A percentile compares a stretch with the other conserved stretches of the same genome.
Evolutionary conservation across 192 early-diverging fungal species (phyloP).

Genomic region (Dimargaris xerosporica): DNA sequence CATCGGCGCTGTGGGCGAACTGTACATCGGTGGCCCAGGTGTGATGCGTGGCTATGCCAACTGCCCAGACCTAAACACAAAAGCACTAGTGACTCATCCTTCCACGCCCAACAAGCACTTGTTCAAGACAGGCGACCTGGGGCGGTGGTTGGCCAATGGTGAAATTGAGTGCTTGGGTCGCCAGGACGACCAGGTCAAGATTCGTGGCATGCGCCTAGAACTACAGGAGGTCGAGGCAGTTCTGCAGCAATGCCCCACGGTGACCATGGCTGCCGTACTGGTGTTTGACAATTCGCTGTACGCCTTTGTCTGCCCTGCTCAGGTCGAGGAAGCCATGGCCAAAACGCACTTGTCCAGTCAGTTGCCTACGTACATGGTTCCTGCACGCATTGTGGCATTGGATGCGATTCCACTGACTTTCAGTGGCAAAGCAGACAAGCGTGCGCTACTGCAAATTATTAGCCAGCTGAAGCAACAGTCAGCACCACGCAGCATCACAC

Average conservation of each 20-base stretch:
- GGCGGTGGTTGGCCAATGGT: background rate
- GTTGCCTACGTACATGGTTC: constrained; percentile 6
- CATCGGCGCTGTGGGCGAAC: background rate
- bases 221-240: background rate
- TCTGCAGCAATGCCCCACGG: background rate
- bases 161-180: background rate
- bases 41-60: background rate
- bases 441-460: background rate
- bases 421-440: background rate
- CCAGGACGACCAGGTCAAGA: background rate
- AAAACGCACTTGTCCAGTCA: background rate
- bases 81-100: background rate
- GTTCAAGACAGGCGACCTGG: background rate
- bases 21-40: background rate
- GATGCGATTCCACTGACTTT: background rate
- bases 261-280: background rate
- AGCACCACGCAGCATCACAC: background rate
- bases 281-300: background rate
- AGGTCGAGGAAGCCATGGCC: background rate
- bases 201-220: background rate
- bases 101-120: background rate
- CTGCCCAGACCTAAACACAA: background rate
- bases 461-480: background rate
- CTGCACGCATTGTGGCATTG: background rate
- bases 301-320: background rate